Evolutionary conservation across 2,329 filamentous ascomycete species (phyloP).

Genomic region (Clathrospora elynae): DNA sequence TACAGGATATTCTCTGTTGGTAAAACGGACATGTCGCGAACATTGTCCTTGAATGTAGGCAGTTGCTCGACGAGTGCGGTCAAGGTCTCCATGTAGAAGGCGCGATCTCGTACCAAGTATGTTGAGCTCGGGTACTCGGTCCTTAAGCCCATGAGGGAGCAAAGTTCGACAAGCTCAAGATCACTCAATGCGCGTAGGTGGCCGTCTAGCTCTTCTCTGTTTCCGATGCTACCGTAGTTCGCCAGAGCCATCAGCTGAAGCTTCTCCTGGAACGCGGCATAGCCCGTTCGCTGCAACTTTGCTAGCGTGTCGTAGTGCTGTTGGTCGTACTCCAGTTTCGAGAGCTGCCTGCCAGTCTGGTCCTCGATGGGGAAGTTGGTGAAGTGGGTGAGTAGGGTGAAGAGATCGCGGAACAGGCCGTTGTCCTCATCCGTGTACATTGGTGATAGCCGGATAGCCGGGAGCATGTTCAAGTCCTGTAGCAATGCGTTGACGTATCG

Average conservation of each 20-base stretch:
- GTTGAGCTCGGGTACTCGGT: constrained; percentile 78
- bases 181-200: constrained; percentile 76
- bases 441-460: constrained; percentile 77
- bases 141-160: constrained; percentile 73
- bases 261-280: constrained; percentile 85
- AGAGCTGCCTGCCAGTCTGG: constrained; percentile 79
- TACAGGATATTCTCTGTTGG: constrained; percentile 85
- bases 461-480: constrained; percentile 80
- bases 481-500: constrained; percentile 90
- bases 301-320: constrained; percentile 76
- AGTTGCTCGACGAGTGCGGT: constrained; percentile 75
- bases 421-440: constrained; percentile 77
- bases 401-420: constrained; percentile 78
- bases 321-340: constrained; percentile 74
- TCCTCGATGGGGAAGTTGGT: constrained; percentile 89
- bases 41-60: constrained; percentile 79
- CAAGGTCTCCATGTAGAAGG: constrained; percentile 72
- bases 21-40: constrained; percentile 72
- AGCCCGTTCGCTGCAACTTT: constrained; percentile 74
- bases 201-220: constrained; percentile 75
- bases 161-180: constrained; percentile 72
- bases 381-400: constrained; percentile 81
- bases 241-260: constrained; percentile 88
- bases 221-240: constrained; percentile 87
- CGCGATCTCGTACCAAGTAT: constrained; percentile 66